Percentiles rank a stretch among this genome's conserved stretches.
Evolutionary conservation across 1,284 basidiomycete species (phyloP).

Genomic region (Rhodotorula sp.): DNA sequence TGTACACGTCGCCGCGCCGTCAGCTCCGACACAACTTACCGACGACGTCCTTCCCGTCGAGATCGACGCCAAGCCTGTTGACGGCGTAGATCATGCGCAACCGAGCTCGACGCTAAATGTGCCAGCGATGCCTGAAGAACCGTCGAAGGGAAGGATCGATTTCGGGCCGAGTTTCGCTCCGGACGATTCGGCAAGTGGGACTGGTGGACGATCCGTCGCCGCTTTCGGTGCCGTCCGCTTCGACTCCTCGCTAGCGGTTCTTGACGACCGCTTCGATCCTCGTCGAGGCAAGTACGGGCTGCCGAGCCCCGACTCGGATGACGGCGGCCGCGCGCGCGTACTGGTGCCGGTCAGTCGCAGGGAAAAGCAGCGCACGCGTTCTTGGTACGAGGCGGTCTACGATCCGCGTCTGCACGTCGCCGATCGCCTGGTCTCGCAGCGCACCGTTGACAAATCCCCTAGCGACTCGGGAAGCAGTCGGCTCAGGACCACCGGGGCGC

Average conservation of each 20-base stretch:
- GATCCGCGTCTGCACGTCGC: slow-evolving; percentile 32
- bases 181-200: neutral
- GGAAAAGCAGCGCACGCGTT: neutral
- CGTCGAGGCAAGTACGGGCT: slow-evolving; percentile 65
- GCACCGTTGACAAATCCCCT: neutral
- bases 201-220: neutral
- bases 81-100: too few relatives aligned
- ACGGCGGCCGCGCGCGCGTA: neutral
- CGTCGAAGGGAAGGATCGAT: neutral
- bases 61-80: too few relatives aligned
- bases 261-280: slow-evolving; percentile 67
- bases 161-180: neutral
- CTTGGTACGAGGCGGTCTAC: slow-evolving; percentile 30
- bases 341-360: neutral
- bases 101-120: too few relatives aligned
- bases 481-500: too few relatives aligned
- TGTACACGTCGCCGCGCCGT: neutral
- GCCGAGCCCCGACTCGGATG: slow-evolving; percentile 55
- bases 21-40: too few relatives aligned
- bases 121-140: too few relatives aligned
- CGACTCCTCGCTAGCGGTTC: slow-evolving; percentile 58
- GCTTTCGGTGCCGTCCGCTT: slow-evolving; percentile 70
- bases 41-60: too few relatives aligned
- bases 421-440: neutral
- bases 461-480: too few relatives aligned